Conservation (phyloP, 768 basidiomycete genomes). For the Serendipita sp. region DNA sequence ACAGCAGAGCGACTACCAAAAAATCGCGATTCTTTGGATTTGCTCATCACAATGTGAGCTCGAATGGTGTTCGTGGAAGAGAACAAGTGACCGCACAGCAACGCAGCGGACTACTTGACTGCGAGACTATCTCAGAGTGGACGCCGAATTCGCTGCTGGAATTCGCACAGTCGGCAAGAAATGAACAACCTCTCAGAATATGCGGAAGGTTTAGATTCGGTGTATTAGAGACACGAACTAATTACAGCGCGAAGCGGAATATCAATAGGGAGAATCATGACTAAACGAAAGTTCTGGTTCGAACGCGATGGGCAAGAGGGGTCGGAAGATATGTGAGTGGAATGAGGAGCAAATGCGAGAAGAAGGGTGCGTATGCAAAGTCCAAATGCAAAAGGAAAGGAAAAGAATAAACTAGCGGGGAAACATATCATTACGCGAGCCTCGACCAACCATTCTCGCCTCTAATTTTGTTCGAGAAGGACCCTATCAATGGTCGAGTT, state of each 20-base stretch:
- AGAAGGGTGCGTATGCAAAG: background rate
- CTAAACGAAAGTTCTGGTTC: background rate
- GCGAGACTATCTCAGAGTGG: too few relatives aligned
- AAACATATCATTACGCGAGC: background rate
- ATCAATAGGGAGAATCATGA: background rate
- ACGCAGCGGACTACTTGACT: too few relatives aligned
- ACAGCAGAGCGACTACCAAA: too few relatives aligned
- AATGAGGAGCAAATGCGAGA: background rate
- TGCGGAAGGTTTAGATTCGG: too few relatives aligned
- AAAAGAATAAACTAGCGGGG: background rate
- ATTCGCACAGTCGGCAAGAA: too few relatives aligned
- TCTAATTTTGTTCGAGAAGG: constrained; percentile 25
- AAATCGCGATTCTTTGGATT: too few relatives aligned
- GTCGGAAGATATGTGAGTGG: background rate
- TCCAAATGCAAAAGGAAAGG: background rate
- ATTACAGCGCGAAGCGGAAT: background rate
- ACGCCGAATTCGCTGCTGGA: too few relatives aligned
- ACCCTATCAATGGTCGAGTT: constrained; percentile 65
- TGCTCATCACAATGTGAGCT: too few relatives aligned
- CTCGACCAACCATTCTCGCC: background rate
- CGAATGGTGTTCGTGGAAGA: too few relatives aligned
- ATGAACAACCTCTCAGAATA: too few relatives aligned
- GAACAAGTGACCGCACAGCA: too few relatives aligned
- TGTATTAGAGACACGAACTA: background rate
- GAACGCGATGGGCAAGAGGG: background rate